Conservation (phyloP, 495 filamentous ascomycete species). For the Penicillium ochrochloron region DNA sequence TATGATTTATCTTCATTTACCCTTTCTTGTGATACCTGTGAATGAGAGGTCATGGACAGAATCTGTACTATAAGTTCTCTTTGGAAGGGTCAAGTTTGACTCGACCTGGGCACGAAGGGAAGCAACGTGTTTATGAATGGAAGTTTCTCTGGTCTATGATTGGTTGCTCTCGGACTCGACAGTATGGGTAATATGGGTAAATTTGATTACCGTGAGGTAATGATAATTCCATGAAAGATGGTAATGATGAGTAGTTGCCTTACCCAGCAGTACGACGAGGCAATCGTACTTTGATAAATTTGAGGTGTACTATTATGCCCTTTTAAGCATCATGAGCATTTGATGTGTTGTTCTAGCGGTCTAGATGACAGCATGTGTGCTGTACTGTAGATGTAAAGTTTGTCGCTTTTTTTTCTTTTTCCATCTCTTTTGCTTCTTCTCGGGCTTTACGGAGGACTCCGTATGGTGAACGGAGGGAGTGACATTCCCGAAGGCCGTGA, state of each 20-base stretch:
- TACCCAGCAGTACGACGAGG: not conserved
- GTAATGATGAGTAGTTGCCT: not conserved
- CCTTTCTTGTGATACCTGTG: slow-evolving; percentile 7
- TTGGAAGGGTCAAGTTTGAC: not conserved
- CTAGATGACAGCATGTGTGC: not conserved
- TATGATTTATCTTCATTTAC: not conserved
- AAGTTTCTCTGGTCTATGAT: slow-evolving; percentile 5
- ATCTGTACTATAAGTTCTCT: slow-evolving; percentile 9
- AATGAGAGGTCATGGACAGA: slow-evolving; percentile 7
- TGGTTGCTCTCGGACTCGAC: not conserved
- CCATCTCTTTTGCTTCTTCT: not conserved
- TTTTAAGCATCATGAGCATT: not conserved
- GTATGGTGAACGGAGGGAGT: not conserved
- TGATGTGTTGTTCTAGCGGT: not conserved
- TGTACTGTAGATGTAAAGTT: not conserved
- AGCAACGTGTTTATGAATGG: slow-evolving; percentile 2
- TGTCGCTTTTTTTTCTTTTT: not conserved
- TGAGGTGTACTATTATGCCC: too few relatives aligned
- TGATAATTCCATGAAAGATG: not conserved
- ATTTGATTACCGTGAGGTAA: not conserved
- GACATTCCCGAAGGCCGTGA: slow-evolving; percentile 4
- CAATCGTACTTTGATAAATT: not conserved
- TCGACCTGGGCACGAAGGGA: not conserved
- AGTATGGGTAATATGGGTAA: not conserved
- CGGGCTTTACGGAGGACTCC: not conserved